Base-by-base conservation (phyloP, 2,329 filamentous ascomycete species). In the Arthrobotrys sphaeroides region DNA sequence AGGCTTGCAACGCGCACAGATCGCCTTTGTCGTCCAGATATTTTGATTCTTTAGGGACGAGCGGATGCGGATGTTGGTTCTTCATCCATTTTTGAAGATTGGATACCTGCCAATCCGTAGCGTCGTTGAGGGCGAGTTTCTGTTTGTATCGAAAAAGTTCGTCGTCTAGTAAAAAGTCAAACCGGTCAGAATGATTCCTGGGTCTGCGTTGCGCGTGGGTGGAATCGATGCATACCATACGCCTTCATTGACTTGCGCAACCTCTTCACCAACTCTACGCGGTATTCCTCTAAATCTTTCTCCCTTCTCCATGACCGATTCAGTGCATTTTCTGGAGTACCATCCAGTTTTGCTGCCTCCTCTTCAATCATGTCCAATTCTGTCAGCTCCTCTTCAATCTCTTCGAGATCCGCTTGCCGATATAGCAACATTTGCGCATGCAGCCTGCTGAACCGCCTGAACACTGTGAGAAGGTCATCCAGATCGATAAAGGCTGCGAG, bases 371-470 rank as follows among this genome's bases (percentile, higher is more conserved):
- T 55, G 18, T 76, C 73, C 6, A 76, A 42, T 7, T 53, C 53
- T 13, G 53, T 7, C 5, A 76, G 36, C 22, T 76, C 60, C 20
- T 70, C 65, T 18, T 76, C 73, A 18, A 69, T 59, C 28, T 69
- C 73, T 33, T 76, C 73, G n/a, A 76, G 51, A 18, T 69, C 73
- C 5, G 73, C 73, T 42, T 76, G 73, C 36, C 73, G 73, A 45
- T 69, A 69, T 36, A 76, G 60, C 38, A 76, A 31, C 33, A 76
- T 26, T 42, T 57, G 64, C 4, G 49, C 59, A 36, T 70, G 73
- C 4, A 76, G 40, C 18, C 64, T 40, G 42, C 65, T 66, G 53
- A 76, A 76, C 12, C 73, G 64, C 10, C 73, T 60, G 18, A 76
- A 76, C 28, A 76, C 59, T 20, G 73, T 65, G 18, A 70, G 59